phyloP scores from a whole-genome alignment of 192 early-diverging fungal genomes.

The Coemansia sp. region DNA sequence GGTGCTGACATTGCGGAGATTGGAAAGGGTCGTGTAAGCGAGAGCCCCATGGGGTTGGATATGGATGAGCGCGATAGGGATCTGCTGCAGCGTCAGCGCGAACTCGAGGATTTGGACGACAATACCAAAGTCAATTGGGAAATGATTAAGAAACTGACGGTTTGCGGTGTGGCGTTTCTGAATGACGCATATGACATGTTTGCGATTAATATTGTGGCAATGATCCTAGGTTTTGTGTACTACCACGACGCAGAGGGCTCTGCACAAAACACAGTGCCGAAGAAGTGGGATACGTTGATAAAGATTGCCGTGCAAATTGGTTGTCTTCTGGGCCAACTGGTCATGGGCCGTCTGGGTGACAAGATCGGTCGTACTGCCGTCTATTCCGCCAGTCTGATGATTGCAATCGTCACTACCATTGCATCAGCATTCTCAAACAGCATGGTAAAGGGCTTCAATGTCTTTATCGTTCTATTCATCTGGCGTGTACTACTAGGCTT shows the following conservation, averaged over 20 bases:
- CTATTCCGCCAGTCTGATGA: slow-evolving; percentile 86
- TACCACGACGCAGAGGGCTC: slow-evolving; percentile 44
- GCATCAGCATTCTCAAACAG: slow-evolving; percentile 72
- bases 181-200: slow-evolving; percentile 97
- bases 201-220: slow-evolving; percentile 86
- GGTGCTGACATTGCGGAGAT: slow-evolving; percentile 38
- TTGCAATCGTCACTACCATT: slow-evolving; percentile 84
- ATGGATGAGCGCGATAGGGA: slow-evolving; percentile 46
- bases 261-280: slow-evolving; percentile 58
- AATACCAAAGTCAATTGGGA: slow-evolving; percentile 67
- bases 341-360: slow-evolving; percentile 87
- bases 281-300: slow-evolving; percentile 73
- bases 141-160: slow-evolving; percentile 71
- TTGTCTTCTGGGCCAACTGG: slow-evolving; percentile 89
- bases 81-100: slow-evolving; percentile 41
- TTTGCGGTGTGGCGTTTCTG: slow-evolving; percentile 82
- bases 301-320: slow-evolving; percentile 89
- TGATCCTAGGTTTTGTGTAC: slow-evolving; percentile 80
- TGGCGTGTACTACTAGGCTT: slow-evolving; percentile 93
- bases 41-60: slow-evolving; percentile 2
- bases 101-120: slow-evolving; percentile 55
- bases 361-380: slow-evolving; percentile 85
- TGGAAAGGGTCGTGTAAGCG: slow-evolving; percentile 14
- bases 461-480: slow-evolving; percentile 72
- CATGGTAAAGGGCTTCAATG: slow-evolving; percentile 65